phyloP scores from a whole-genome alignment of 768 basidiomycete genomes.

The Suillus hirtellus region DNA sequence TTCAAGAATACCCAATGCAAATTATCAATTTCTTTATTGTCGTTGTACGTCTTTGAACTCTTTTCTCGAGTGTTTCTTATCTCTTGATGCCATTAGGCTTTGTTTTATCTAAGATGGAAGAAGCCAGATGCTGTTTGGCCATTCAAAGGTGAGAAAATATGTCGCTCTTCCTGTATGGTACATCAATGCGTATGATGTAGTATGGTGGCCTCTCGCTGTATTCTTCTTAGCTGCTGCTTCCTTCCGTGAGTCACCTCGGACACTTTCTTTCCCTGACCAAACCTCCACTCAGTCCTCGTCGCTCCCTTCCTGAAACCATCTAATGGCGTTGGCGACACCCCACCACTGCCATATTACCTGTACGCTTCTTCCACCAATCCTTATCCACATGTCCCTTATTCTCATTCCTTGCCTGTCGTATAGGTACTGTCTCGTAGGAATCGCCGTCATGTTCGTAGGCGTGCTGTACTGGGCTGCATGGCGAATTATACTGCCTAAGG shows the following conservation, averaged over 20 bases:
- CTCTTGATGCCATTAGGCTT: conserved; percentile 34
- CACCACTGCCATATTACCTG: conserved; percentile 61
- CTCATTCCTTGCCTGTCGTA: neutral
- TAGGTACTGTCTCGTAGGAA: conserved; percentile 56
- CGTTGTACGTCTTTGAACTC: conserved; percentile 36
- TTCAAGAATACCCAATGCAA: conserved; percentile 49
- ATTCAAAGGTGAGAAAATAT: conserved; percentile 44
- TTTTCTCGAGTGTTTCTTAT: neutral
- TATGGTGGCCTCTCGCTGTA: conserved; percentile 55
- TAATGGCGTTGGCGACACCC: conserved; percentile 57
- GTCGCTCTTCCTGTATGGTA: neutral
- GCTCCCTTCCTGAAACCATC: conserved; percentile 57
- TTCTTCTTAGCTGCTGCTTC: conserved; percentile 53
- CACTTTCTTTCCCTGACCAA: neutral
- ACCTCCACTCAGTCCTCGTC: conserved; percentile 42
- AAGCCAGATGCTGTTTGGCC: conserved; percentile 49
- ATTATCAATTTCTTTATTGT: conserved; percentile 60
- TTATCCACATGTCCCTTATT: neutral
- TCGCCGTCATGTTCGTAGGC: conserved; percentile 46
- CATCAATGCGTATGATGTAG: conserved; percentile 26
- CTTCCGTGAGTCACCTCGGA: conserved; percentile 42
- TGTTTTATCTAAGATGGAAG: conserved; percentile 56
- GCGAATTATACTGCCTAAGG: conserved; percentile 48
- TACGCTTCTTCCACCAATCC: conserved; percentile 14
- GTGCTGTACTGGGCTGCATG: conserved; percentile 56